Conservation (phyloP, 768 basidiomycete genomes). For the Fomitopsis pulvina region DNA sequence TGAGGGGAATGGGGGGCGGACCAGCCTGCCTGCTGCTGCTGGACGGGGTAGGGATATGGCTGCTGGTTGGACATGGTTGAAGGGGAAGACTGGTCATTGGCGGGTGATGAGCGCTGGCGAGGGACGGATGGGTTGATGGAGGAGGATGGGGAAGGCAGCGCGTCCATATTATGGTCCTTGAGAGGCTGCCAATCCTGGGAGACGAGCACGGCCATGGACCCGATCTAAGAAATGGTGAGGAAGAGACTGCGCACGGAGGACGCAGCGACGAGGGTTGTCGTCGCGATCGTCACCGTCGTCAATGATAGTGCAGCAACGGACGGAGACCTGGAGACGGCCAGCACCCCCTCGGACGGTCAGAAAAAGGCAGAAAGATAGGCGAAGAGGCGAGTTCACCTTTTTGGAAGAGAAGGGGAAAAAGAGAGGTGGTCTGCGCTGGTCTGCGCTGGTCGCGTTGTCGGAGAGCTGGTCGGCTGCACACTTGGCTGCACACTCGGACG, state of each 20-base stretch:
- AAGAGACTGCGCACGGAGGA: conserved; percentile 6
- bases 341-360: neutral
- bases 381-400: conserved; percentile 18
- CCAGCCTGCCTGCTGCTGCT: conserved; percentile 69
- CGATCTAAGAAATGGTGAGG: conserved; percentile 12
- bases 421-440: conserved; percentile 2
- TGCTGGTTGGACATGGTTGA: conserved; percentile 27
- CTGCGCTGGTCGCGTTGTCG: conserved; percentile 6
- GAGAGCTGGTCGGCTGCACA: conserved; percentile 12
- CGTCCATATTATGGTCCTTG: conserved; percentile 61
- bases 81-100: conserved; percentile 41
- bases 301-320: conserved; percentile 3
- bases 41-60: conserved; percentile 63
- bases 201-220: conserved; percentile 73
- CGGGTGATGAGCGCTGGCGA: conserved; percentile 56
- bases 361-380: conserved; percentile 11
- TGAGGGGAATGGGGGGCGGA: conserved; percentile 57
- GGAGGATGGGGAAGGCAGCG: conserved; percentile 32
- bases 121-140: conserved; percentile 31
- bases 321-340: neutral
- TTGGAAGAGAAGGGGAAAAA: conserved; percentile 15
- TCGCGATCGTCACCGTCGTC: conserved; percentile 5
- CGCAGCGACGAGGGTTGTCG: neutral
- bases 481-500: too few species aligned
- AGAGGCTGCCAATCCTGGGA: conserved; percentile 69